Evolutionary conservation across 2,329 filamentous ascomycete species (phyloP), one percentile per base, ranked within the genome.

Genomic region (Fusarium graminum): DNA sequence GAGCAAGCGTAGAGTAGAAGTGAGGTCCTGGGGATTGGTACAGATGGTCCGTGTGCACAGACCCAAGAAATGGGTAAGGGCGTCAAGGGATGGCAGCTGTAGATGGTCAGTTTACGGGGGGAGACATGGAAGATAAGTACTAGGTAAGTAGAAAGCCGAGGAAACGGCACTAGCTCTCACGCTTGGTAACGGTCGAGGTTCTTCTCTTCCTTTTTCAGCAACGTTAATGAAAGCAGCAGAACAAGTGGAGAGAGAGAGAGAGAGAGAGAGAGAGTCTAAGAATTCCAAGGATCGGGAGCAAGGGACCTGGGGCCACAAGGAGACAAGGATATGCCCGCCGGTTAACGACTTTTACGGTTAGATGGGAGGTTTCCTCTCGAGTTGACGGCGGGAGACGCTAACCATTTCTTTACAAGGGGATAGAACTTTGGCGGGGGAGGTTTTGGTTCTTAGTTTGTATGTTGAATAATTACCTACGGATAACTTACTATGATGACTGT

Each of bases 331-430:
- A 55, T 46, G 53, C 68, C 34, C 22, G 60, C 30, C 69, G 64
- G 69, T 49, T 46, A 59, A 68, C 50, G 59, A 70, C 66, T 68
- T 53, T 71, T 71, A 32, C 28, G 64, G 69, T 51, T 70, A 70
- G 67, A 42, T 34, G 34, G 63, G 40, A 42, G 52, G 67, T 45
- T 52, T 47, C 12, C 51, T 53, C 13, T 59, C 16, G 40, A 34
- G 56, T 57, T 49, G 59, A 63, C 49, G 52, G 52, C 56, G 41
- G 53, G 49, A 43, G 40, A 57, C 66, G 58, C 69, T 71, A 70
- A 49, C 58, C 53, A 46, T 40, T 56, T 61, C 46, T 57, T 58
- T 57, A 53, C 59, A 56, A 59, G 46, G 34, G 30, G 22, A 22
- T 22, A 22, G 22, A 22, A 22, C 22, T 22, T 22, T 22, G 22